These are phyloP conservation scores for Candida sojae DNA, from an alignment of 1,139 yeast species.

Conservation along the genomic window DNA sequence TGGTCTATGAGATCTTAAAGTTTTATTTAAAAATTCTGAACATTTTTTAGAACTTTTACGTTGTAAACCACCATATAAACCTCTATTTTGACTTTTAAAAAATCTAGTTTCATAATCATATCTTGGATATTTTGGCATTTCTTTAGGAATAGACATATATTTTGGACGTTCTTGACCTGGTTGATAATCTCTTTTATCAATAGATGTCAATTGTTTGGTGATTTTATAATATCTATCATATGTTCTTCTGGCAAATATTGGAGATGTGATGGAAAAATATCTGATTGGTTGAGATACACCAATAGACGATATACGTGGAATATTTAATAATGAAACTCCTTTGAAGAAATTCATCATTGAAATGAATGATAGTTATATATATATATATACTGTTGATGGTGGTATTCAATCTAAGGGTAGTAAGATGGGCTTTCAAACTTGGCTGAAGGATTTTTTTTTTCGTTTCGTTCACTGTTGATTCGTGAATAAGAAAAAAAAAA, in stretches of 20 bases:
- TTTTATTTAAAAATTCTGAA: conserved; percentile 74
- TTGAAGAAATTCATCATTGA: conserved; percentile 4
- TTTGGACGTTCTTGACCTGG: conserved; percentile 38
- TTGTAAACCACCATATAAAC: conserved; percentile 87
- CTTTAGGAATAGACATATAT: conserved; percentile 46
- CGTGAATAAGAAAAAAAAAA: not conserved
- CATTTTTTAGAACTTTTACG: conserved; percentile 76
- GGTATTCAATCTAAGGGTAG: not conserved
- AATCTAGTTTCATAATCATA: conserved; percentile 78
- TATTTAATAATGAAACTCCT: not conserved
- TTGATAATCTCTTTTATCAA: conserved; percentile 35
- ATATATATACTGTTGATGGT: not conserved
- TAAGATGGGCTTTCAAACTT: not conserved
- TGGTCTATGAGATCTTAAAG: conserved; percentile 77
- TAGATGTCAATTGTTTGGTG: conserved; percentile 39
- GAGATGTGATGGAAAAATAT: conserved; percentile 1
- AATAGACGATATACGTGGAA: conserved; percentile 1
- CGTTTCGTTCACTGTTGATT: not conserved
- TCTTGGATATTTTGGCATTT: conserved; percentile 59
- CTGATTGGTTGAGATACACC: not conserved
- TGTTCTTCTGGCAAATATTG: conserved; percentile 4
- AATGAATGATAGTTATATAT: too few relatives aligned
- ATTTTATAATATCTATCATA: conserved; percentile 39
- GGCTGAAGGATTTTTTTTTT: not conserved
- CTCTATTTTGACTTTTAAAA: conserved; percentile 84